A percentile compares a stretch with the other conserved stretches of the same genome.
Conservation (phyloP, 2,329 filamentous ascomycete genomes). For the Elsinoe australis region DNA sequence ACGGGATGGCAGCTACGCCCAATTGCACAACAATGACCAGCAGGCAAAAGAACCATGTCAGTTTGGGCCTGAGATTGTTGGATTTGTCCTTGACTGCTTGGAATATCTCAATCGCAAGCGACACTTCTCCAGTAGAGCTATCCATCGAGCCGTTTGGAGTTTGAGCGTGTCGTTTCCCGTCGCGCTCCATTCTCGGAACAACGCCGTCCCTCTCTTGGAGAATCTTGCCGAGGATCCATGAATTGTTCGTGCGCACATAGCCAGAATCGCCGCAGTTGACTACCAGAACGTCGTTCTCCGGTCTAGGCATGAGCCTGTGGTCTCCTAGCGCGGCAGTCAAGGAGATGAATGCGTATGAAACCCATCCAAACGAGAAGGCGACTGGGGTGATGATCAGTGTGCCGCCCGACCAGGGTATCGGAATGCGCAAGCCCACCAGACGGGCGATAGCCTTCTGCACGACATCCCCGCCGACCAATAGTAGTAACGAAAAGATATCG, state of each 20-base stretch:
- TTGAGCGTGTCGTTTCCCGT: no score
- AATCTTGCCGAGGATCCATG: background rate
- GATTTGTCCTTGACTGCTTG: background rate
- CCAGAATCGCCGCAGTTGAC: background rate
- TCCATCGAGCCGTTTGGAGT: no score
- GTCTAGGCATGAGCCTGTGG: background rate
- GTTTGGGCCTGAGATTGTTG: background rate
- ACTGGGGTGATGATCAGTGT: background rate
- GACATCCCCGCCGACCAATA: slow-evolving; percentile 15
- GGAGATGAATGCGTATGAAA: background rate
- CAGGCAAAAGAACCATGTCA: background rate
- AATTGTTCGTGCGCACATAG: background rate
- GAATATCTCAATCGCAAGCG: background rate
- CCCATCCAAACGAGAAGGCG: background rate
- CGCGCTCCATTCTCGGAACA: background rate
- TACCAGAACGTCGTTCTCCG: background rate
- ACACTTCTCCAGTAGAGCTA: background rate
- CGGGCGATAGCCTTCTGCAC: background rate
- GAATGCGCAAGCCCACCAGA: background rate
- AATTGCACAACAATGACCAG: background rate
- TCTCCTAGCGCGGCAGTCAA: background rate
- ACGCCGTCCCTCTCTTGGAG: background rate
- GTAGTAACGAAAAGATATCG: slow-evolving; percentile 16
- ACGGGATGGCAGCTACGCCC: background rate
- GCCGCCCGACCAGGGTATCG: no score